Conservation (phyloP, 805 yeast species). For the Candida corydali region DNA sequence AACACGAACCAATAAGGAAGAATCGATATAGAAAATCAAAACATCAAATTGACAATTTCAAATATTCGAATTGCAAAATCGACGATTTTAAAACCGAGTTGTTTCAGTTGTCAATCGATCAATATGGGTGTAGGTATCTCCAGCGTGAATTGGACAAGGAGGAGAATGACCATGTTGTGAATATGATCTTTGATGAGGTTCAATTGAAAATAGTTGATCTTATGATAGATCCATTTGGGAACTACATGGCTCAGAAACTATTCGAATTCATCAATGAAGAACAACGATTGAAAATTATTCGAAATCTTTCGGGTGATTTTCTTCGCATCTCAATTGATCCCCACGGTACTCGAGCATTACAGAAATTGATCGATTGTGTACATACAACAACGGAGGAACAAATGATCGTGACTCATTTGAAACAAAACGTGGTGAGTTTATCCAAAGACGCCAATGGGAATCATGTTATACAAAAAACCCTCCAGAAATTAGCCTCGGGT, state of each 20-base stretch:
- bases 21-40: slow-evolving; percentile 43
- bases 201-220: slow-evolving; percentile 74
- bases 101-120: slow-evolving; percentile 84
- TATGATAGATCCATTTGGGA: slow-evolving; percentile 97
- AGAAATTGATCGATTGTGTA: slow-evolving; percentile 83
- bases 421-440: slow-evolving; percentile 69
- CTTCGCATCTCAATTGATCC: slow-evolving; percentile 84
- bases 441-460: slow-evolving; percentile 93
- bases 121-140: slow-evolving; percentile 91
- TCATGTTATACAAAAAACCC: slow-evolving; percentile 91
- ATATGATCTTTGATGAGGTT: slow-evolving; percentile 77
- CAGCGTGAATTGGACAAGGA: slow-evolving; percentile 75
- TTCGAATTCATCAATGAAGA: slow-evolving; percentile 68
- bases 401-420: slow-evolving; percentile 55
- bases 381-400: slow-evolving; percentile 66
- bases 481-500: slow-evolving; percentile 62
- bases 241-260: slow-evolving; percentile 86
- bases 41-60: slow-evolving; percentile 69
- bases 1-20: slow-evolving; percentile 10
- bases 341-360: slow-evolving; percentile 95
- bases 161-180: slow-evolving; percentile 45
- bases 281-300: slow-evolving; percentile 67
- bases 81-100: slow-evolving; percentile 71
- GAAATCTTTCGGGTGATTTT: slow-evolving; percentile 68
- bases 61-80: slow-evolving; percentile 62